These are phyloP conservation scores for Serendipita sp. DNA, from an alignment of 768 basidiomycete species.

Conservation along the genomic window DNA sequence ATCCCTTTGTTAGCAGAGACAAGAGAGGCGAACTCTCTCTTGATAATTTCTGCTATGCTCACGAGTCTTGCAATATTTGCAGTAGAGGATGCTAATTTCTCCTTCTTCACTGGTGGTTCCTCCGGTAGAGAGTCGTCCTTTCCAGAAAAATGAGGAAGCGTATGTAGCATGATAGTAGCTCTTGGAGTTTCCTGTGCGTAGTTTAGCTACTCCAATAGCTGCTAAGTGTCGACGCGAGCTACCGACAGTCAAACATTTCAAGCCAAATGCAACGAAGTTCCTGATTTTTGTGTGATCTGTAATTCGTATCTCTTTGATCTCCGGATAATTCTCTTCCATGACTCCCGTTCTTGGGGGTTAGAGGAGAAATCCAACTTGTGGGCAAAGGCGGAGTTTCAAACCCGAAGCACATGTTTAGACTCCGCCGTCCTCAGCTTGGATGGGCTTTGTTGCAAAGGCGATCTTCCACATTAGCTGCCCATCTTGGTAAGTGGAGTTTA, in stretches of 20 bases:
- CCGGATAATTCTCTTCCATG: neutral
- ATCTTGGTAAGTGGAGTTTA: neutral
- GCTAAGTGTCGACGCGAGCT: neutral
- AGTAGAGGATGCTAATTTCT: conserved; percentile 13
- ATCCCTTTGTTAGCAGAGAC: neutral
- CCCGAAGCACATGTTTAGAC: neutral
- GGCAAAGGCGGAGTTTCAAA: neutral
- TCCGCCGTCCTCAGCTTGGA: neutral
- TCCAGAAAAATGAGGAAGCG: neutral
- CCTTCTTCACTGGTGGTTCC: neutral
- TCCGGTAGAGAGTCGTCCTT: neutral
- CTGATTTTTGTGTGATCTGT: conserved; percentile 3
- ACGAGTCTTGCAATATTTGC: conserved; percentile 44
- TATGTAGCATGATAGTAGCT: neutral
- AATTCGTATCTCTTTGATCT: neutral
- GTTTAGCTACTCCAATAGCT: neutral
- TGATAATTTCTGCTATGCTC: conserved; percentile 68
- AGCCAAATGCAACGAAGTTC: neutral
- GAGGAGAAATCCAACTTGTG: neutral
- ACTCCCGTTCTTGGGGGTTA: neutral
- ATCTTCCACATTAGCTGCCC: neutral
- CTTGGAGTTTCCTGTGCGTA: neutral
- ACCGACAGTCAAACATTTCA: neutral
- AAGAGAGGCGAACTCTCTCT: conserved; percentile 43
- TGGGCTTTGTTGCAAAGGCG: neutral